A percentile compares a stretch with the other conserved stretches of the same genome.
These are phyloP conservation scores for Plectosphaerella cucumerina DNA, from an alignment of 2,329 filamentous ascomycete genomes.

Conservation along the genomic window DNA sequence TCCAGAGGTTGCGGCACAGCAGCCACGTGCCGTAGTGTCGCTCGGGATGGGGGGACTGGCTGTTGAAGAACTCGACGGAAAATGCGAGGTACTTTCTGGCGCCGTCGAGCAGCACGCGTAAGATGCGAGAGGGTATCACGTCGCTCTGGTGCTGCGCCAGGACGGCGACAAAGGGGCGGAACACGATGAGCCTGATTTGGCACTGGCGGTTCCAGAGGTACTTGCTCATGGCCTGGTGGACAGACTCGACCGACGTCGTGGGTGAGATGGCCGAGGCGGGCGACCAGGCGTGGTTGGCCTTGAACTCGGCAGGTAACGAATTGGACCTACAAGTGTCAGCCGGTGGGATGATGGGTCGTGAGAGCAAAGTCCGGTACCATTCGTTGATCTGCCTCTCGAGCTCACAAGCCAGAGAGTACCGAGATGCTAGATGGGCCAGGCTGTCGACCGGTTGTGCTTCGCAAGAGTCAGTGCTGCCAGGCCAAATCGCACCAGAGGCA, in stretches of 20 bases:
- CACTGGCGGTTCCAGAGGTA: not conserved
- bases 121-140: not conserved
- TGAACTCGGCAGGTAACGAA: not conserved
- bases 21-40: not conserved
- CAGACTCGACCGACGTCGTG: not conserved
- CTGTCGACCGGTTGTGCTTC: not conserved
- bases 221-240: not conserved
- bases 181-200: not conserved
- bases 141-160: not conserved
- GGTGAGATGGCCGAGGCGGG: not conserved
- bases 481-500: no score
- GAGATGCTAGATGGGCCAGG: not conserved
- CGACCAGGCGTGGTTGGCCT: not conserved
- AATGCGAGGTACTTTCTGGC: not conserved
- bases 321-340: not conserved
- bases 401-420: not conserved
- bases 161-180: not conserved
- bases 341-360: no score
- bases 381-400: not conserved
- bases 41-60: not conserved
- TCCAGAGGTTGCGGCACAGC: not conserved
- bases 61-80: not conserved
- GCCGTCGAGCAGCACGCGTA: not conserved
- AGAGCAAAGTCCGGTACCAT: not conserved
- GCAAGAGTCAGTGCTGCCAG: no score